Percentiles rank a stretch among this genome's conserved stretches.
Conservation (phyloP, 352 stramenopile species). For the Phytophthora nicotianae region DNA sequence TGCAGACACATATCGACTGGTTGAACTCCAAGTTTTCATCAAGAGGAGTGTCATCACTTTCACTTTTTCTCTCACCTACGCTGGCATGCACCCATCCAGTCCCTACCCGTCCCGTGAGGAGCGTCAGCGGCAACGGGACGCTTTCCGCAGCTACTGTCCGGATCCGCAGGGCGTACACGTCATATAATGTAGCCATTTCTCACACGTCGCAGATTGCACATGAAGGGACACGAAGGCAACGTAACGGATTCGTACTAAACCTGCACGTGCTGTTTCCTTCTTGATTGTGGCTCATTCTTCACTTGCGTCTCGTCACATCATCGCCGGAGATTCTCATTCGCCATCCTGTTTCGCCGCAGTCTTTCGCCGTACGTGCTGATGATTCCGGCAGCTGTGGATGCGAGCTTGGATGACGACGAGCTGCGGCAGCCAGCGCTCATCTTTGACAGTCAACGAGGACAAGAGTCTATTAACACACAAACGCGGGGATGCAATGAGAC, state of each 20-base stretch:
- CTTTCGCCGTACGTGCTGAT: slow-evolving; percentile 34
- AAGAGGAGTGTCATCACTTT: too few species aligned
- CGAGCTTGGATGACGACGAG: slow-evolving; percentile 26
- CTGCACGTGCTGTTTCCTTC: background rate
- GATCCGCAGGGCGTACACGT: too few species aligned
- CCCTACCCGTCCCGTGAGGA: too few species aligned
- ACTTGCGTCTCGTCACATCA: background rate
- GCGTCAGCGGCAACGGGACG: too few species aligned
- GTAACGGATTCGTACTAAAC: background rate
- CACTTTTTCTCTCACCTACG: too few species aligned
- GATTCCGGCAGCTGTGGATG: slow-evolving; percentile 20
- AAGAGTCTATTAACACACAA: slow-evolving; percentile 1
- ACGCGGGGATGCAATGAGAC: background rate
- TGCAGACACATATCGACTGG: too few species aligned
- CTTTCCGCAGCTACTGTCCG: too few species aligned
- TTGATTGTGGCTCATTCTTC: background rate
- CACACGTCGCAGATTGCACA: background rate
- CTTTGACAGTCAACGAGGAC: background rate
- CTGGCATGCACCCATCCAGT: too few species aligned
- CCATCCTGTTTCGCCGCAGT: slow-evolving; percentile 28
- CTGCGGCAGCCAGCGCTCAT: slow-evolving; percentile 21
- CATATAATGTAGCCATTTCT: background rate
- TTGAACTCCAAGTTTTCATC: too few species aligned
- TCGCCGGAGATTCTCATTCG: background rate
- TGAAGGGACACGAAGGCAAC: background rate